phyloP scores from a whole-genome alignment of 225 moss, liverwort and hornwort species.

The Sphagnum tenellum region DNA sequence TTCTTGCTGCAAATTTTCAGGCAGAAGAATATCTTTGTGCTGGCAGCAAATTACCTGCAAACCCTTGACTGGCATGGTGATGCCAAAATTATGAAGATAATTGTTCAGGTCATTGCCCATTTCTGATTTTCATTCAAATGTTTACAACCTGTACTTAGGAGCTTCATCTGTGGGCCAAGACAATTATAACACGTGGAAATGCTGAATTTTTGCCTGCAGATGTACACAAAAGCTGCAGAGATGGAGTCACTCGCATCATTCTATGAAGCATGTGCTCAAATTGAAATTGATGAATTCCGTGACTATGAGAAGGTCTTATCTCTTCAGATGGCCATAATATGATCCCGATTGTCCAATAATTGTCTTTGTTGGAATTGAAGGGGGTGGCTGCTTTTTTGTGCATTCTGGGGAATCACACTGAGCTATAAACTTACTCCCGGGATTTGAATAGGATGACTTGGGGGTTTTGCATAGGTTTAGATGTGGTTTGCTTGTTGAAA shows the following conservation, averaged over 20 bases:
- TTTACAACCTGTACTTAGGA: no score
- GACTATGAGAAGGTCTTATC: slow-evolving; percentile 71
- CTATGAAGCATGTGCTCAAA: slow-evolving; percentile 84
- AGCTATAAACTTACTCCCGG: no score
- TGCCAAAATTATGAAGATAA: slow-evolving; percentile 67
- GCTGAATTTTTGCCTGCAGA: slow-evolving; percentile 24
- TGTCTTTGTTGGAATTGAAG: no score
- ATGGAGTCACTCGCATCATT: slow-evolving; percentile 83
- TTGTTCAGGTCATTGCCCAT: slow-evolving; percentile 57
- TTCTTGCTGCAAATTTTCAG: slow-evolving; percentile 17
- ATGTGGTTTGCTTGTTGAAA: no score
- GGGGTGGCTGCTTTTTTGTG: no score
- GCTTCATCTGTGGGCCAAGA: no score
- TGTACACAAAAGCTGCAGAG: slow-evolving; percentile 91
- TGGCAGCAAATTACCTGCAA: slow-evolving; percentile 86
- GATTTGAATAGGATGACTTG: no score
- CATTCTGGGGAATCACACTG: no score
- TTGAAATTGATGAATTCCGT: slow-evolving; percentile 83
- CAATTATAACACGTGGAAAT: neutral
- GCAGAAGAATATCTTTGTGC: slow-evolving; percentile 74
- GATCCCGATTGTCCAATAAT: no score
- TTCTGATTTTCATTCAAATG: no score
- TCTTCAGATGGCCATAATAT: no score
- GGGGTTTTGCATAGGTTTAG: no score
- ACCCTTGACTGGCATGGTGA: slow-evolving; percentile 88